Conservation (phyloP, 345 rosid species). For the Heritiera littoralis region DNA sequence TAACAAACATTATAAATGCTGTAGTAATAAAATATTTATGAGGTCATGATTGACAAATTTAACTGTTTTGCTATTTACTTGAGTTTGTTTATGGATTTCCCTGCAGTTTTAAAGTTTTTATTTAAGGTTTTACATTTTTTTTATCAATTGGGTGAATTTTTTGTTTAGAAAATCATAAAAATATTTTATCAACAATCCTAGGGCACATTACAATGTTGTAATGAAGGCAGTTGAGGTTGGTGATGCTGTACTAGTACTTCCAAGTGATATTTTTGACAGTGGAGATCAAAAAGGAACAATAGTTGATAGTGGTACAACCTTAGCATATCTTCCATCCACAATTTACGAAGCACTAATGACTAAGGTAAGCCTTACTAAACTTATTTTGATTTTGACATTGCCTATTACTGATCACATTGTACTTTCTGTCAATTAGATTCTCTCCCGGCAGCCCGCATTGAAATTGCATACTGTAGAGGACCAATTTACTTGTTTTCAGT, state of each 20-base stretch:
- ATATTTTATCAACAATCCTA: conserved; percentile 33
- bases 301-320: conserved; percentile 92
- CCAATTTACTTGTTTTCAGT: conserved; percentile 67
- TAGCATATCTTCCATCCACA: conserved; percentile 71
- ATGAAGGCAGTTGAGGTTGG: conserved; percentile 76
- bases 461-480: conserved; percentile 53
- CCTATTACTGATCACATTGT: conserved; percentile 1
- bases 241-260: conserved; percentile 49
- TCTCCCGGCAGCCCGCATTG: conserved; percentile 51
- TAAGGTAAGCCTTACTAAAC: conserved; percentile 36
- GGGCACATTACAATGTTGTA: conserved; percentile 85
- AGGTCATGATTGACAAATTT: not conserved
- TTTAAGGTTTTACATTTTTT: conserved; percentile 12
- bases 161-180: conserved; percentile 26
- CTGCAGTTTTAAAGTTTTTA: not conserved
- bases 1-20: not conserved
- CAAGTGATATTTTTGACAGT: conserved; percentile 51
- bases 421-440: conserved; percentile 46
- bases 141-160: conserved; percentile 7
- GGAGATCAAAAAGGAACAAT: conserved; percentile 59
- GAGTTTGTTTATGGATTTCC: not conserved
- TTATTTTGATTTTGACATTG: not conserved
- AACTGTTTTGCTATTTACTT: not conserved
- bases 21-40: not conserved
- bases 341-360: conserved; percentile 54